phyloP scores from a whole-genome alignment of 345 rosid species.

The Clarkia xantiana region DNA sequence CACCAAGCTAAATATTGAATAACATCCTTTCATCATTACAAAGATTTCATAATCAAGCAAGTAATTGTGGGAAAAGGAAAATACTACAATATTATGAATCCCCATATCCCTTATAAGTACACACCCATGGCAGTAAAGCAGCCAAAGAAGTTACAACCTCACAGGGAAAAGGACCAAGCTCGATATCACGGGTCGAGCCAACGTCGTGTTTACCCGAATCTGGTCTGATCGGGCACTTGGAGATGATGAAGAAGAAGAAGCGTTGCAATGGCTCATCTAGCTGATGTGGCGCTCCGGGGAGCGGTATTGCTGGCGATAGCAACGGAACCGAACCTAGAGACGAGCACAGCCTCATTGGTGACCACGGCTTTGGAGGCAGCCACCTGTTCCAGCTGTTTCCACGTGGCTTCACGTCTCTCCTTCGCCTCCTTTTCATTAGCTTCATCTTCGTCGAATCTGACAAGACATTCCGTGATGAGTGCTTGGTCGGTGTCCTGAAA shows the following conservation, averaged over 20 bases:
- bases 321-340: conserved; percentile 26
- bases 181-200: too few relatives aligned
- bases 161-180: too few relatives aligned
- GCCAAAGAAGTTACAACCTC: too few relatives aligned
- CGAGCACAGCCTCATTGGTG: conserved; percentile 20
- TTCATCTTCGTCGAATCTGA: conserved; percentile 36
- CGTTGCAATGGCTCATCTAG: conserved; percentile 20
- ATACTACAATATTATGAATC: too few relatives aligned
- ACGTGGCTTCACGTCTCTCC: conserved; percentile 23
- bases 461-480: conserved; percentile 35
- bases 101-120: too few relatives aligned
- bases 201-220: too few relatives aligned
- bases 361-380: conserved; percentile 33
- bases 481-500: conserved; percentile 43
- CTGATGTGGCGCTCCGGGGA: conserved; percentile 18
- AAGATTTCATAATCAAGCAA: too few relatives aligned
- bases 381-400: conserved; percentile 64
- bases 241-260: conserved; percentile 4
- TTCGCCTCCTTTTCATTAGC: conserved; percentile 21
- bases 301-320: conserved; percentile 25
- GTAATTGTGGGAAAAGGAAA: too few relatives aligned
- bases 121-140: too few relatives aligned
- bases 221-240: not conserved
- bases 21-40: too few relatives aligned
- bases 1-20: too few relatives aligned